These are phyloP conservation scores for Exophiala dermatitidis DNA, from an alignment of 2,329 filamentous ascomycete genomes.

Conservation along the genomic window DNA sequence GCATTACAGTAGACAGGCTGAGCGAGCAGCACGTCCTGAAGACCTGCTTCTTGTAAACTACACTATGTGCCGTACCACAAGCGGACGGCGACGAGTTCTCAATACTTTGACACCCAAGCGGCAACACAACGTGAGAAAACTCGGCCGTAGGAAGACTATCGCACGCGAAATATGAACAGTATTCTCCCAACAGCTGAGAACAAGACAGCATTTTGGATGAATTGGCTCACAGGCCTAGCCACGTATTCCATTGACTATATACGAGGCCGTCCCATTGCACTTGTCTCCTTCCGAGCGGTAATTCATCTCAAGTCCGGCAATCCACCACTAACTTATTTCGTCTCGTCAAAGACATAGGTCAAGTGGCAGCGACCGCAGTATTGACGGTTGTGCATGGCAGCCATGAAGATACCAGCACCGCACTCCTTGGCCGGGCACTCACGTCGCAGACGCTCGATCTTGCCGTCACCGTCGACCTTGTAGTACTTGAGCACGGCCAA, in stretches of 20 bases:
- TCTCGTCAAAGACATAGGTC: slow-evolving; percentile 29
- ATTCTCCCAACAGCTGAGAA: too few species aligned
- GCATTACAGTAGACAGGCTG: too few species aligned
- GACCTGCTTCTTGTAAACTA: too few species aligned
- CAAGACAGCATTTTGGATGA: not conserved
- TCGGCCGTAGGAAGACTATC: too few species aligned
- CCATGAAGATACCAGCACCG: slow-evolving; percentile 99
- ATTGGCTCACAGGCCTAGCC: not conserved
- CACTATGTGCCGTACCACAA: too few species aligned
- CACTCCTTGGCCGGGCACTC: slow-evolving; percentile 96
- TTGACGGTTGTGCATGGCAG: slow-evolving; percentile 98
- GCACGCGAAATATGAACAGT: too few species aligned
- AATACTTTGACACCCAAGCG: too few species aligned
- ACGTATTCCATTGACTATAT: slow-evolving; percentile 1
- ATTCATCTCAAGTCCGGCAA: not conserved
- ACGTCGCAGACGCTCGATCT: slow-evolving; percentile 97
- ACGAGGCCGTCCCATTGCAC: not conserved
- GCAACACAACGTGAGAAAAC: too few species aligned
- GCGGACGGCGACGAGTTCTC: too few species aligned
- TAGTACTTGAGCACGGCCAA: slow-evolving; percentile 99
- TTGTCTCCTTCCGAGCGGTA: not conserved
- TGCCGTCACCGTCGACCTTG: slow-evolving; percentile 99
- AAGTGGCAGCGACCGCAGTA: slow-evolving; percentile 66
- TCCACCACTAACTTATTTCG: slow-evolving; percentile 14
- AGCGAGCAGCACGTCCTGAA: too few species aligned